Percentiles rank a stretch among this genome's conserved stretches.
phyloP scores from a whole-genome alignment of 495 filamentous ascomycete genomes.

The Geoglossum glabrum region DNA sequence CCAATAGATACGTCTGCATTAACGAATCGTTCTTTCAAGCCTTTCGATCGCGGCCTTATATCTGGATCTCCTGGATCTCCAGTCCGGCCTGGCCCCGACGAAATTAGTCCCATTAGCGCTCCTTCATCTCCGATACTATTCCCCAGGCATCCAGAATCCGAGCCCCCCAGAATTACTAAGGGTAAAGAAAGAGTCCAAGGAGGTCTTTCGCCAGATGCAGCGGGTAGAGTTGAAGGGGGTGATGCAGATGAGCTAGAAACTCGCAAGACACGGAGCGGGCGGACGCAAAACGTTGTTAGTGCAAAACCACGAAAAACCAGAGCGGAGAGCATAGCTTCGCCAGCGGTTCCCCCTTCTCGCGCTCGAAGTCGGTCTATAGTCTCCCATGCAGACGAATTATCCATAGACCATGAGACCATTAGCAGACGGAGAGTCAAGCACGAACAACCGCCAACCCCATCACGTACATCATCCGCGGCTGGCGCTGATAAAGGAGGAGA shows the following conservation, averaged over 20 bases:
- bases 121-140: neutral
- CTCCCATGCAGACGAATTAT: constrained; percentile 33
- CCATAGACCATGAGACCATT: constrained; percentile 24
- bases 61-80: constrained; percentile 22
- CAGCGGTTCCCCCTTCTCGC: constrained; percentile 19
- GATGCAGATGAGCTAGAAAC: neutral
- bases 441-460: constrained; percentile 41
- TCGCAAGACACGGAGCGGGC: neutral
- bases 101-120: constrained; percentile 31
- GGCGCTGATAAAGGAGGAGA: constrained; percentile 2
- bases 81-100: constrained; percentile 25
- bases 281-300: neutral
- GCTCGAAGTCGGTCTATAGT: constrained; percentile 37
- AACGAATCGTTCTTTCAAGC: constrained; percentile 30
- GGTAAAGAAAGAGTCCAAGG: neutral
- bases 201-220: neutral
- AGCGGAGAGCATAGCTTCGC: constrained; percentile 34
- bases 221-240: neutral
- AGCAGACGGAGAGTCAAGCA: constrained; percentile 37
- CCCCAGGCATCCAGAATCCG: neutral
- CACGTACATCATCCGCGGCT: constrained; percentile 18
- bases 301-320: constrained; percentile 19
- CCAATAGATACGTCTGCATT: constrained; percentile 26
- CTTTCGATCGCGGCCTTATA: constrained; percentile 18
- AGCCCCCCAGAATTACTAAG: neutral